Percentiles rank a stretch among this genome's conserved stretches.
Conservation (phyloP, 495 filamentous ascomycete species). For the Hypoxylon fragiforme region DNA sequence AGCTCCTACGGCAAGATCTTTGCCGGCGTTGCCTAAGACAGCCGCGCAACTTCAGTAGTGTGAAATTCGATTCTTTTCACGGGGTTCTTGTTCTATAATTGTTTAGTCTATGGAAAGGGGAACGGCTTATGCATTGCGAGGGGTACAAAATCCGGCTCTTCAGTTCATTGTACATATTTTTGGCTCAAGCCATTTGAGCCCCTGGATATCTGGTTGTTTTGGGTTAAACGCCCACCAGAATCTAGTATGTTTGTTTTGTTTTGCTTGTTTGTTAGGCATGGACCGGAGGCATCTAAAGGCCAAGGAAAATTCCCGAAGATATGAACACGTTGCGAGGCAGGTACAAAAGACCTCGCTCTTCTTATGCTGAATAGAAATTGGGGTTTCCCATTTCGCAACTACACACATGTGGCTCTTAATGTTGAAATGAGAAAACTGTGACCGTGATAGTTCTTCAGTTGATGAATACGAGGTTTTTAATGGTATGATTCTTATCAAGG, state of each 20-base stretch:
- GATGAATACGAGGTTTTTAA: too few species aligned
- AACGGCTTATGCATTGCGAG: conserved; percentile 18
- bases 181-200: not conserved
- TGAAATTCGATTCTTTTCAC: conserved; percentile 13
- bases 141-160: conserved; percentile 23
- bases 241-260: conserved; percentile 20
- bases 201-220: conserved; percentile 26
- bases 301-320: conserved; percentile 31
- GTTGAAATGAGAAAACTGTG: too few species aligned
- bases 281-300: conserved; percentile 21
- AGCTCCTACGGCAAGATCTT: conserved; percentile 50
- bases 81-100: conserved; percentile 7
- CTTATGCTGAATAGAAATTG: too few species aligned
- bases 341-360: not conserved
- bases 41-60: not conserved
- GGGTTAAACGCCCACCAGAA: conserved; percentile 17
- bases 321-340: conserved; percentile 17
- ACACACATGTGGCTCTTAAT: too few species aligned
- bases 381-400: too few species aligned
- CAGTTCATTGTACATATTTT: conserved; percentile 33
- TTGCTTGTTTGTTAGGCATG: too few species aligned
- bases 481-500: too few species aligned
- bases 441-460: too few species aligned
- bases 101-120: conserved; percentile 4
- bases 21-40: conserved; percentile 40